Percentiles rank a stretch among this genome's conserved stretches.
Conservation (phyloP, 2,329 filamentous ascomycete species). For the Ophiostoma angusticollis region DNA sequence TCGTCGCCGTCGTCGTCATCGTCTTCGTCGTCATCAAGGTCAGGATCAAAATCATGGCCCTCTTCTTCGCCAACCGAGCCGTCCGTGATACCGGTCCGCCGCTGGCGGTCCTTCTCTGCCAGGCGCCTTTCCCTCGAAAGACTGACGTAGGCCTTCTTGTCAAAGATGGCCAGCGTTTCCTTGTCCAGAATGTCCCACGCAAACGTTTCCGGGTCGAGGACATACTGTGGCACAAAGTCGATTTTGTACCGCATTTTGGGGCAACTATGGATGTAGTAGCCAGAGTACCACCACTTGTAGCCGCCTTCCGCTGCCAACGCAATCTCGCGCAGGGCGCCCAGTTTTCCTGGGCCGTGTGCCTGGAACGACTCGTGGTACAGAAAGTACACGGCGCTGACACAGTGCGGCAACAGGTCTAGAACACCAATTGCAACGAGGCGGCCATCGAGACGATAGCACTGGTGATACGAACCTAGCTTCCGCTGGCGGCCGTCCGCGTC, state of each 20-base stretch:
- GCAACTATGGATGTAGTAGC: constrained; percentile 72
- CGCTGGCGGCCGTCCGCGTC: constrained; percentile 37
- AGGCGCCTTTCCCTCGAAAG: constrained; percentile 22
- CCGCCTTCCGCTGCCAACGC: constrained; percentile 54
- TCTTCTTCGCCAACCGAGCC: constrained; percentile 13
- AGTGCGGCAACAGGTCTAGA: constrained; percentile 62
- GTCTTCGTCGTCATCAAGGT: constrained; percentile 7
- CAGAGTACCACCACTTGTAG: constrained; percentile 67
- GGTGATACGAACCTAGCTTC: constrained; percentile 61
- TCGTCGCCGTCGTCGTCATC: constrained; percentile 7
- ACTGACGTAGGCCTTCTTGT: constrained; percentile 44
- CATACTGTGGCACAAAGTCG: constrained; percentile 60
- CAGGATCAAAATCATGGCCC: constrained; percentile 11
- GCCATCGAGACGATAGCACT: constrained; percentile 70
- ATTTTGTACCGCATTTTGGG: constrained; percentile 79
- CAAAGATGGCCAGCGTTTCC: constrained; percentile 34
- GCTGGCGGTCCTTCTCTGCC: constrained; percentile 18
- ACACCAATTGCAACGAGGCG: constrained; percentile 64
- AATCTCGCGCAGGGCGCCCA: constrained; percentile 63
- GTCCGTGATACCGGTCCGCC: constrained; percentile 7
- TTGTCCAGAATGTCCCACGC: constrained; percentile 48
- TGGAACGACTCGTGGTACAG: constrained; percentile 67
- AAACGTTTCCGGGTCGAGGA: constrained; percentile 56
- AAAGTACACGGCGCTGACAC: constrained; percentile 73
- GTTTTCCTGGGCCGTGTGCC: constrained; percentile 57